phyloP scores from a whole-genome alignment of 2,329 filamentous ascomycete genomes.

The Arthrobotrys pseudoclavata region DNA sequence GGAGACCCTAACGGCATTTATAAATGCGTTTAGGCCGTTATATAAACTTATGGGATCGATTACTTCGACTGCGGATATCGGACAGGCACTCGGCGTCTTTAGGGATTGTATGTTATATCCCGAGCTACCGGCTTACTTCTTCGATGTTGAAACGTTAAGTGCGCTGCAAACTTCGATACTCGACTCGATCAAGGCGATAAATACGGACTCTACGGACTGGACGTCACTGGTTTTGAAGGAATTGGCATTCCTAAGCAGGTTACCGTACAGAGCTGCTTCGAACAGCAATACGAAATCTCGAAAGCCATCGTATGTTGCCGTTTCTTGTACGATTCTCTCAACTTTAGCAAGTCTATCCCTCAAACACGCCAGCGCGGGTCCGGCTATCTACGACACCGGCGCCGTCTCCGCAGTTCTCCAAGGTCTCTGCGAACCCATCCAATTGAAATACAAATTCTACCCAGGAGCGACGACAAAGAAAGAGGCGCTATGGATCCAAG shows the following conservation, averaged over 20 bases:
- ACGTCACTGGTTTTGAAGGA: conserved; percentile 78
- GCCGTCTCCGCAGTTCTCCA: conserved; percentile 76
- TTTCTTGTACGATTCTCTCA: conserved; percentile 84
- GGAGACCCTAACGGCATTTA: conserved; percentile 86
- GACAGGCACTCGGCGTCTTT: conserved; percentile 79
- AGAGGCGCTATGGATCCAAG: conserved; percentile 79
- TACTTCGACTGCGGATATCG: conserved; percentile 74
- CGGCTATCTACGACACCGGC: conserved; percentile 78
- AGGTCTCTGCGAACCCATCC: conserved; percentile 78
- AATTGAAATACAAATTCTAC: conserved; percentile 81
- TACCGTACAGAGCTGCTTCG: conserved; percentile 73
- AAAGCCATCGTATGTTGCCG: conserved; percentile 86
- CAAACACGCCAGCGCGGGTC: conserved; percentile 71
- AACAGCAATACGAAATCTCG: conserved; percentile 64
- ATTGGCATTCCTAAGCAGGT: conserved; percentile 77
- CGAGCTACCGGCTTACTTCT: conserved; percentile 76
- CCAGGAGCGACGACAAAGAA: conserved; percentile 73
- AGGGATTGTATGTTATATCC: conserved; percentile 79
- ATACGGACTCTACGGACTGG: conserved; percentile 75
- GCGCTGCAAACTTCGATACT: conserved; percentile 79
- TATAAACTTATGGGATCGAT: conserved; percentile 79
- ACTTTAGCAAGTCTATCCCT: conserved; percentile 75
- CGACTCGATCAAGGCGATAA: conserved; percentile 76
- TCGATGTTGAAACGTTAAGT: conserved; percentile 80
- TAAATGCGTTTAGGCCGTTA: conserved; percentile 80